A percentile compares a stretch with the other conserved stretches of the same genome.
These are phyloP conservation scores for Acorus calamus DNA, from an alignment of 106 monocot genomes.

Conservation along the genomic window DNA sequence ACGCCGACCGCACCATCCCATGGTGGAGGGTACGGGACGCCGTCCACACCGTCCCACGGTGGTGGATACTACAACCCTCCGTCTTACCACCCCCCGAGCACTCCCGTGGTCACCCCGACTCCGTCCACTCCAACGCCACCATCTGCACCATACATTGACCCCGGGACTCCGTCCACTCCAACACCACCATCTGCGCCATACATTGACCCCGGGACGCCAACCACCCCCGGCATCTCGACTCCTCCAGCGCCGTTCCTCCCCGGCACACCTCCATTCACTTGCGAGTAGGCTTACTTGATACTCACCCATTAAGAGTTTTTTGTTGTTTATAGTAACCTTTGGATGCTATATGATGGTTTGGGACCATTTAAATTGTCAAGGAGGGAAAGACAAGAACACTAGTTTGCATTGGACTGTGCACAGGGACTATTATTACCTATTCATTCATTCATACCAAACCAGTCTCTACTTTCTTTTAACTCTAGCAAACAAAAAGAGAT, in stretches of 20 bases:
- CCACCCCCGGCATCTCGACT: constrained; percentile 14
- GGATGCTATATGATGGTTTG: no score
- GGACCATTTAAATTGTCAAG: no score
- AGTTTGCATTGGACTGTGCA: no score
- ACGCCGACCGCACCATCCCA: no score
- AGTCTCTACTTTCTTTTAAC: no score
- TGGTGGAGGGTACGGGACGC: no score
- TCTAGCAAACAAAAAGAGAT: no score
- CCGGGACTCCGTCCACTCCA: constrained; percentile 3
- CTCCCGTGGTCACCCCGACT: background rate
- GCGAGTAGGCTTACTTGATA: constrained; percentile 26
- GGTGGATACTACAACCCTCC: constrained; percentile 7
- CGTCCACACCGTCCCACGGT: background rate
- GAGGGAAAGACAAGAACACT: no score
- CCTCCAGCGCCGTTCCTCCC: constrained; percentile 19
- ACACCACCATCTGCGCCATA: no score
- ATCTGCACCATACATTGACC: background rate
- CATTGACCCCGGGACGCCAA: constrained; percentile 13
- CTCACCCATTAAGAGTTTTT: background rate
- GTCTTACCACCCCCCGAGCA: background rate
- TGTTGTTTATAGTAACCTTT: no score
- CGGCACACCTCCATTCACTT: constrained; percentile 27
- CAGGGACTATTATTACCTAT: no score
- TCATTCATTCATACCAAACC: no score
- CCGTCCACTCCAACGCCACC: constrained; percentile 5